These are phyloP conservation scores for Globisporangium viniferum DNA, from an alignment of 352 stramenopile species.

Conservation along the genomic window DNA sequence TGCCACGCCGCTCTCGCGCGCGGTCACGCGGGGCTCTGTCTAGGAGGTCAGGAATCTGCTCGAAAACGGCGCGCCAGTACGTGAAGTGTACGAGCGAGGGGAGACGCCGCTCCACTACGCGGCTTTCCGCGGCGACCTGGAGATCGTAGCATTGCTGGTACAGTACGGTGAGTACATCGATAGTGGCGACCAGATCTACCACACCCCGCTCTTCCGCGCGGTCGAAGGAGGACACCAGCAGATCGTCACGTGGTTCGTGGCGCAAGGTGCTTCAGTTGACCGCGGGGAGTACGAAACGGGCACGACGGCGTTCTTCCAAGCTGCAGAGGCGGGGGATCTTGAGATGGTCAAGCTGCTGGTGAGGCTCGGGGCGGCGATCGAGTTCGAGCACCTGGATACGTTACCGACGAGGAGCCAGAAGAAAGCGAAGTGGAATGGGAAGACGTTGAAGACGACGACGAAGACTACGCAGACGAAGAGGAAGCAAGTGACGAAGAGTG, in stretches of 20 bases:
- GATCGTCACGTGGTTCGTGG: background rate
- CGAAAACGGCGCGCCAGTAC: background rate
- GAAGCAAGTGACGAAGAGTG: background rate
- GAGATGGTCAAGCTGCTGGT: conserved; percentile 5
- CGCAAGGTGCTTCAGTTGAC: background rate
- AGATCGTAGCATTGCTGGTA: background rate
- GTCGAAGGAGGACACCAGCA: background rate
- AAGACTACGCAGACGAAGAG: background rate
- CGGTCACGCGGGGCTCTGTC: background rate
- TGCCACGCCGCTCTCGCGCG: background rate
- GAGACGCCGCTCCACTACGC: background rate
- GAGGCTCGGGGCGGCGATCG: background rate
- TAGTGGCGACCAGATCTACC: background rate
- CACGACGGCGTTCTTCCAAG: background rate
- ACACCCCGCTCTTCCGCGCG: conserved; percentile 1
- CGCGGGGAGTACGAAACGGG: background rate
- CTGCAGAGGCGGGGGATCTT: background rate
- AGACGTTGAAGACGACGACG: too few species aligned
- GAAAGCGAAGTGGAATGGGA: too few species aligned
- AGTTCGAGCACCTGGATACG: too few species aligned
- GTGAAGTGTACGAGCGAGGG: background rate
- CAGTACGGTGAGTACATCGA: background rate
- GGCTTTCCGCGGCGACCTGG: background rate
- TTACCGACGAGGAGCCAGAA: too few species aligned
- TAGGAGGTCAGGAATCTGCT: background rate